Conservation (phyloP, 176 grass and related monocot species). For the Miscanthus lutarioriparius region DNA sequence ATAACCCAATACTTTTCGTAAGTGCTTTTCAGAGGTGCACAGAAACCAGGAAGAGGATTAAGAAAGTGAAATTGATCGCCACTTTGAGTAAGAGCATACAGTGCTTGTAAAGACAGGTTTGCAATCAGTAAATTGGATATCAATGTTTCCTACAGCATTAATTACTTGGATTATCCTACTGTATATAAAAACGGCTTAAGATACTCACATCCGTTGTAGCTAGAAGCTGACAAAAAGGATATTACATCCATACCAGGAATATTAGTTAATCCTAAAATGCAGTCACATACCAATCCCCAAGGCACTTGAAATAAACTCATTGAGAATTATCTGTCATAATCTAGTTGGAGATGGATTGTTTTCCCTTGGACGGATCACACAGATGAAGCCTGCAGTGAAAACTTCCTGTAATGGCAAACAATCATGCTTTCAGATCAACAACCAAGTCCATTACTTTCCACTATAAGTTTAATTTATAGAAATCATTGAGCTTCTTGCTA, state of each 20-base stretch:
- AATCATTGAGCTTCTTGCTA: conserved; percentile 9
- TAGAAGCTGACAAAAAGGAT: neutral
- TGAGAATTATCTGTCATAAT: conserved; percentile 35
- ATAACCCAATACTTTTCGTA: neutral
- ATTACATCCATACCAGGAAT: neutral
- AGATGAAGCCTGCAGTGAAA: conserved; percentile 14
- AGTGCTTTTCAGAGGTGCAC: neutral
- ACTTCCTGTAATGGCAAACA: conserved; percentile 27
- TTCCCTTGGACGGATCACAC: neutral
- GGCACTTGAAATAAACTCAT: conserved; percentile 28
- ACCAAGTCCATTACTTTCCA: neutral
- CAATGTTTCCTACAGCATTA: conserved; percentile 8
- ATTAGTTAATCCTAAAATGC: neutral
- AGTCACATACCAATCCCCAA: conserved; percentile 39
- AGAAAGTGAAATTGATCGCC: neutral
- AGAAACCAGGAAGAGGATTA: neutral
- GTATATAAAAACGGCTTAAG: neutral
- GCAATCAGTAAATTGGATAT: neutral
- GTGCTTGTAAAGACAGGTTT: neutral
- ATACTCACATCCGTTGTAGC: neutral
- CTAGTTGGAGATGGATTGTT: conserved; percentile 21
- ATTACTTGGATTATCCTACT: neutral
- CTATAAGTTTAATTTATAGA: neutral
- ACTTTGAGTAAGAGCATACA: neutral
- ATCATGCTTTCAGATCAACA: conserved; percentile 27